These are phyloP conservation scores for Rhizopogon salebrosus DNA, from an alignment of 768 basidiomycete species.

Conservation along the genomic window DNA sequence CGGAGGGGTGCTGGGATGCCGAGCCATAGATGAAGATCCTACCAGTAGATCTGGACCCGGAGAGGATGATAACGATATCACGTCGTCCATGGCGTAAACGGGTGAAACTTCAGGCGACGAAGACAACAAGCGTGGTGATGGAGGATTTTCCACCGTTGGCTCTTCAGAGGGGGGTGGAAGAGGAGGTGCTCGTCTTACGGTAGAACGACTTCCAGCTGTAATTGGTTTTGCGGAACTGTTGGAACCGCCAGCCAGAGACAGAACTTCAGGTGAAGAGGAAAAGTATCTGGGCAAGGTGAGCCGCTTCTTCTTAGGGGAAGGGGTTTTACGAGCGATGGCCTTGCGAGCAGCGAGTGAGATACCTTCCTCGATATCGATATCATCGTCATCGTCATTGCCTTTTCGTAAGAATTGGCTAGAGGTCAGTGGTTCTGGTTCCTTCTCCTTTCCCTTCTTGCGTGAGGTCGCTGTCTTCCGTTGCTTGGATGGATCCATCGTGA, in stretches of 20 bases:
- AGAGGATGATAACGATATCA: conserved; percentile 30
- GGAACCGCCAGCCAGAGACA: neutral
- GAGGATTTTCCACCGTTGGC: neutral
- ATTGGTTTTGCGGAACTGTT: neutral
- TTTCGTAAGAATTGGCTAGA: conserved; percentile 39
- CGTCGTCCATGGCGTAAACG: conserved; percentile 11
- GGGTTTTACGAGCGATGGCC: conserved; percentile 3
- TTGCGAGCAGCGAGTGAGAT: conserved; percentile 11
- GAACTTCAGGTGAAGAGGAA: conserved; percentile 11
- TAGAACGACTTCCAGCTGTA: too few relatives aligned
- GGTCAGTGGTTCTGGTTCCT: conserved; percentile 19
- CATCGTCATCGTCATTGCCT: conserved; percentile 49
- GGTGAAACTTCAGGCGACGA: conserved; percentile 18
- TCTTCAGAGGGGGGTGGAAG: neutral
- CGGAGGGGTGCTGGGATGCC: neutral
- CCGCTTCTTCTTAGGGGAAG: conserved; percentile 2
- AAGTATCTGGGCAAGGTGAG: conserved; percentile 6
- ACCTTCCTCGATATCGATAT: conserved; percentile 50
- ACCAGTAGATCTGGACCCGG: conserved; percentile 2
- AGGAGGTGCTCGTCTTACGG: neutral
- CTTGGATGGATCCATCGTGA: conserved; percentile 33
- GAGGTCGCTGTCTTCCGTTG: conserved; percentile 9
- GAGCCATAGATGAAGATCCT: neutral
- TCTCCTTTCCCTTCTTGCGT: conserved; percentile 22
- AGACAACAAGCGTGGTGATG: conserved; percentile 5